Evolutionary conservation across 257 asterid species (phyloP), one percentile per base, ranked within the genome.

Genomic region (Misopates orontium): DNA sequence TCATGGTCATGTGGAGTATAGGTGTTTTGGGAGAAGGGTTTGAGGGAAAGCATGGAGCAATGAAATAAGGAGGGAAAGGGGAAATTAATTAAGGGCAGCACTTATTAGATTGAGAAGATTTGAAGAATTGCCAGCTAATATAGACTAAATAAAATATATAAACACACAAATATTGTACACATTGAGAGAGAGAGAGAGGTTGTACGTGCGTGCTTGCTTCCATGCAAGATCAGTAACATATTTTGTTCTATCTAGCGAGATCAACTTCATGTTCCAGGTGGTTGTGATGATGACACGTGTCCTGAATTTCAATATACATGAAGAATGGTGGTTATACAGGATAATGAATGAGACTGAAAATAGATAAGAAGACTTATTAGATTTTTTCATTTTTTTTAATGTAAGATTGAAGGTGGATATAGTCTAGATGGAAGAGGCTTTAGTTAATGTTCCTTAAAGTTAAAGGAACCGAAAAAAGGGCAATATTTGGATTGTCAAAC

Each of bases 1-100:
- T 90, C 80, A 77, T 80, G 72, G 44, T 64, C 31, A 48, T 19
- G 53, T 69, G 58, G 70, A 68, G 64, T 42, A 52, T 19, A 54
- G 75, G 62, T 78, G 57, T 73, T 74, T 28, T 28, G 67, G 76
- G 52, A 39, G 78, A 64, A 69, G 69, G 70, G 40, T 70, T 74
- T 80, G 81, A 73, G 76, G 77, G 56, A 81, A 84, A 82, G 87
- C 96, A 89, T 89, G 84, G 88, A 84, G 78, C 73, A 84, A 75
- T 73, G 85, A 67, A 79, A 67, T 68, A 64, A 44, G 72, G 75
- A 58, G 42, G 42, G 42, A 36, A 36, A 73, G 77, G 60, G 18
- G 53, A 57, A 54, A n/a, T n/a, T 28, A 2, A 66, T 54, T 62
- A 53, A 40, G 63, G 6, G 55, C 62, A 54, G 47, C 11, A 54